A percentile compares a stretch with the other conserved stretches of the same genome.
Conservation (phyloP, 345 rosid species). For the Populus tremula region DNA sequence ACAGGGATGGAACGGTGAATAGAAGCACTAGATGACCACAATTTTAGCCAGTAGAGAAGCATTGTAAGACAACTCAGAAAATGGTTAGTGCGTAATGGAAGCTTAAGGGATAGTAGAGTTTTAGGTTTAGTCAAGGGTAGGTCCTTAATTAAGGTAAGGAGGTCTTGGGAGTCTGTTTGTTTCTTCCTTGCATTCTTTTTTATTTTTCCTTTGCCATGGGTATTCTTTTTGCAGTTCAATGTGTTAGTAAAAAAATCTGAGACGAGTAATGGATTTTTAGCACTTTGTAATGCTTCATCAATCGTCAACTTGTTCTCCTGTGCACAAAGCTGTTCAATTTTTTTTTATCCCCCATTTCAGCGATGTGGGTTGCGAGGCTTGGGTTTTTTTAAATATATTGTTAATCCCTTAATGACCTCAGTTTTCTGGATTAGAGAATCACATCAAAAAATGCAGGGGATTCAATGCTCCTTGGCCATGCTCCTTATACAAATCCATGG, state of each 20-base stretch:
- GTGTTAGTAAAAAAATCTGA: conserved; percentile 38
- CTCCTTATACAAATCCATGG: not conserved
- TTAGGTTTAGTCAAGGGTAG: conserved; percentile 37
- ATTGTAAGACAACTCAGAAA: conserved; percentile 24
- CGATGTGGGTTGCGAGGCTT: not conserved
- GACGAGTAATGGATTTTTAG: conserved; percentile 39
- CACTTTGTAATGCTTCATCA: conserved; percentile 8
- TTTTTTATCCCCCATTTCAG: not conserved
- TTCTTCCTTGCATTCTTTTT: conserved; percentile 19
- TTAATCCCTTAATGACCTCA: not conserved
- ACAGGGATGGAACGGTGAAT: conserved; percentile 45
- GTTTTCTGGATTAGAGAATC: not conserved
- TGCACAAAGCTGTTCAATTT: not conserved
- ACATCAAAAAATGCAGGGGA: not conserved
- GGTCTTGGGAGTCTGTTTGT: conserved; percentile 24
- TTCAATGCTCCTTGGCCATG: not conserved
- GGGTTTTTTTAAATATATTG: not conserved
- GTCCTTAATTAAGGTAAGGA: conserved; percentile 32
- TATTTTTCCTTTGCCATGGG: conserved; percentile 22
- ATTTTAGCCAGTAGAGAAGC: conserved; percentile 37
- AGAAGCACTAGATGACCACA: conserved; percentile 42
- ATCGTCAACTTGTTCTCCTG: not conserved
- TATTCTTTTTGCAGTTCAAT: conserved; percentile 66
- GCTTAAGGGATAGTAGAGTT: conserved; percentile 29
- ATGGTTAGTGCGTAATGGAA: conserved; percentile 27